phyloP scores from a whole-genome alignment of 2,329 filamentous ascomycete genomes.

The Epichloe elymi region DNA sequence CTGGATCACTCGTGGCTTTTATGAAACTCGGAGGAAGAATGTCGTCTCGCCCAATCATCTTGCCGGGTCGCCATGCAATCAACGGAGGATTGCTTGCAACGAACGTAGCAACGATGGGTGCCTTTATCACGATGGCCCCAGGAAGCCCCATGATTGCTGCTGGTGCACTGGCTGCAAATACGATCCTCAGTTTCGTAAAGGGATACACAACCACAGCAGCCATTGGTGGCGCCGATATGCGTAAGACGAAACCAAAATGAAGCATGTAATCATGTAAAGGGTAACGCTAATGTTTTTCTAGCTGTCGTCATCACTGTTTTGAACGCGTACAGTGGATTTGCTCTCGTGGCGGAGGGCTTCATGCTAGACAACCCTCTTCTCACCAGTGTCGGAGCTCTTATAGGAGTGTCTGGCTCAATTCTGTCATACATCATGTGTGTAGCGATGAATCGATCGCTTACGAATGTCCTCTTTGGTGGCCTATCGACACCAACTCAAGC shows the following conservation, averaged over 20 bases:
- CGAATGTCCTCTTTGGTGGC: conserved; percentile 79
- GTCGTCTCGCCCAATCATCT: conserved; percentile 59
- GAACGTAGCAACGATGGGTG: conserved; percentile 73
- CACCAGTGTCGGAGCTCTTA: conserved; percentile 74
- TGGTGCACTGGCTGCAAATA: conserved; percentile 62
- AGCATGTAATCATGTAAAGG: background rate
- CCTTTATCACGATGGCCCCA: conserved; percentile 70
- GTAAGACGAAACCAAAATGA: conserved; percentile 18
- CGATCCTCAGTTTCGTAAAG: conserved; percentile 67
- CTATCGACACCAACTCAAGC: conserved; percentile 41
- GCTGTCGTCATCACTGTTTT: conserved; percentile 78
- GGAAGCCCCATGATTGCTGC: conserved; percentile 69
- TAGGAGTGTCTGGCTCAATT: conserved; percentile 80
- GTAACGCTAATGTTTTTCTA: conserved; percentile 13
- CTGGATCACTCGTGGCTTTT: conserved; percentile 80
- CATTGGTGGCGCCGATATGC: conserved; percentile 91
- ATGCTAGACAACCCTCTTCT: conserved; percentile 83
- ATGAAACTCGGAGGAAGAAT: conserved; percentile 74
- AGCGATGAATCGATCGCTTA: conserved; percentile 84
- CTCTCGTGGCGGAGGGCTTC: conserved; percentile 77
- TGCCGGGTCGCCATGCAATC: conserved; percentile 63
- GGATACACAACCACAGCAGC: conserved; percentile 79
- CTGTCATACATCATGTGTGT: conserved; percentile 80
- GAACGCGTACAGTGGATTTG: conserved; percentile 85
- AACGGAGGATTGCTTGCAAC: conserved; percentile 63